Percentiles rank a stretch among this genome's conserved stretches.
phyloP scores from a whole-genome alignment of 2,329 filamentous ascomycete species.

The Proliferodiscus dingleyae region DNA sequence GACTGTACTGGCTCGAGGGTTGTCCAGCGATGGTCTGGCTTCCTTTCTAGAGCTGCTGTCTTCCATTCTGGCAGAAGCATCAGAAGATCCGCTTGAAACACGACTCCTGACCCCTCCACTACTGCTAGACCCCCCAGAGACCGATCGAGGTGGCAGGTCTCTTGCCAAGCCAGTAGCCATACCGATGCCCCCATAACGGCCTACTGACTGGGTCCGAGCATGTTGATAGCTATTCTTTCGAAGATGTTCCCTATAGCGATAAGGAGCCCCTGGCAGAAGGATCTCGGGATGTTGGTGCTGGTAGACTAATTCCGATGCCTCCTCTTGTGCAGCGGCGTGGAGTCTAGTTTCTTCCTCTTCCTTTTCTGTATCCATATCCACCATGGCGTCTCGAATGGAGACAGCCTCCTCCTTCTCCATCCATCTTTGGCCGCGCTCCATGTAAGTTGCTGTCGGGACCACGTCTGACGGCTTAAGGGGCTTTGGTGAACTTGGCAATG shows the following conservation, averaged over 20 bases:
- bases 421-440: conserved; percentile 69
- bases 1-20: conserved; percentile 9
- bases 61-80: conserved; percentile 10
- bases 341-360: conserved; percentile 52
- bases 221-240: conserved; percentile 68
- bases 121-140: conserved; percentile 30
- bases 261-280: conserved; percentile 58
- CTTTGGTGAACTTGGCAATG: neutral
- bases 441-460: conserved; percentile 63
- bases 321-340: conserved; percentile 66
- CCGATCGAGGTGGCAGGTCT: conserved; percentile 29
- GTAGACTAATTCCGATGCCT: conserved; percentile 75
- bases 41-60: conserved; percentile 16
- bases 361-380: conserved; percentile 61
- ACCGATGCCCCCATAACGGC: conserved; percentile 44
- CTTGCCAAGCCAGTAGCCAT: conserved; percentile 31
- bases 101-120: conserved; percentile 33
- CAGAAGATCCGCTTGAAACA: conserved; percentile 28
- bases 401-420: conserved; percentile 76
- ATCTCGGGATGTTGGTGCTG: conserved; percentile 61
- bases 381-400: conserved; percentile 66
- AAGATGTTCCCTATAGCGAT: conserved; percentile 63
- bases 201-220: conserved; percentile 56
- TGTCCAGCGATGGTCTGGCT: conserved; percentile 22
- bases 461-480: conserved; percentile 55